A percentile compares a stretch with the other conserved stretches of the same genome.
These are phyloP conservation scores for Ophiorrhiza pumila DNA, from an alignment of 257 asterid species.

Conservation along the genomic window DNA sequence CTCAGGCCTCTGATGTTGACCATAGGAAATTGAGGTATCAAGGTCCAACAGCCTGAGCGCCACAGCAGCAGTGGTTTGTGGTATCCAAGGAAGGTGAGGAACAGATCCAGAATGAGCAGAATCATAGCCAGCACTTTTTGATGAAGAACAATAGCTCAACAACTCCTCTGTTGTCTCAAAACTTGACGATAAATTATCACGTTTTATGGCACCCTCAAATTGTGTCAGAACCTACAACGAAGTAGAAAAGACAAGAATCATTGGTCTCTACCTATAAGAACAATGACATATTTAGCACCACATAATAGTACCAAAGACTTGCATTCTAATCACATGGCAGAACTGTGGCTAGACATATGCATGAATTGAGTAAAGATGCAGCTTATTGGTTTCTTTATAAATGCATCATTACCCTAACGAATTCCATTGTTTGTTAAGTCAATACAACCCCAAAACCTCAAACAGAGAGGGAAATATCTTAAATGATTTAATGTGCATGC, in stretches of 20 bases:
- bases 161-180: conserved; percentile 91
- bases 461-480: neutral
- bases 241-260: neutral
- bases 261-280: neutral
- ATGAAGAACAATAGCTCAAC: conserved; percentile 46
- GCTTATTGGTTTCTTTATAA: no score
- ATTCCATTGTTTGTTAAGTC: neutral
- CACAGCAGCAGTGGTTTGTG: conserved; percentile 79
- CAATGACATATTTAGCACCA: neutral
- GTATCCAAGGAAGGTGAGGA: conserved; percentile 90
- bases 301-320: neutral
- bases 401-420: neutral
- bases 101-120: conserved; percentile 35
- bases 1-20: conserved; percentile 56
- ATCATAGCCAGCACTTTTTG: conserved; percentile 35
- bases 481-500: no score
- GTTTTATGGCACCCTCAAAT: conserved; percentile 70
- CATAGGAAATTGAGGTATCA: conserved; percentile 65
- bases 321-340: neutral
- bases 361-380: neutral
- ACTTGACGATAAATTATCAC: conserved; percentile 61
- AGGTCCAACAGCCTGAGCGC: conserved; percentile 88
- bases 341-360: neutral
- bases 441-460: neutral
- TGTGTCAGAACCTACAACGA: conserved; percentile 61